Base-by-base conservation (phyloP, 2,329 filamentous ascomycete species). In the Reticulascus tulasneorum region DNA sequence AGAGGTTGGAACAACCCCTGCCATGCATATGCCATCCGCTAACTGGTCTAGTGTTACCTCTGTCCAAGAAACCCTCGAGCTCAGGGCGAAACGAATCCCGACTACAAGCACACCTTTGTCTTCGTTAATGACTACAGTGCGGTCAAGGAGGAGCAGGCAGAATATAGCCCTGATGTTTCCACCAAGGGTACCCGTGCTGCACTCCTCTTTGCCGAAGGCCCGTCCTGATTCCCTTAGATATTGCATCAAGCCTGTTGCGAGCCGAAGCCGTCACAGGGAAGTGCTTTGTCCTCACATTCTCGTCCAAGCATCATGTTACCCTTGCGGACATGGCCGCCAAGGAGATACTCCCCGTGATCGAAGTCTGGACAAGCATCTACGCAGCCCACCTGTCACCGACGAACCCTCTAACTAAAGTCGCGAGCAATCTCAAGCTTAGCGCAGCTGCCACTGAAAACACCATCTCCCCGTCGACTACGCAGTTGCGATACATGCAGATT, bases 71-170 rank as follows among this genome's bases (percentile, higher is more conserved):
- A 98, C 59, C 73, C 84, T 47, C 83, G 93, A 38, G 93, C 93
- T 4, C 81, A 88, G 51, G 93, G 93, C 37, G 88, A 93, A 53
- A 59, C 63, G 42, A 98, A 98, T 53, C 91, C 93, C 2, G 71
- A 85, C 35, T 98, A 97, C 57, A 74, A 85, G 34, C 79, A 79
- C 53, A 94, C 89, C 0, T 97, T 94, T 58, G 84, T 91, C 24
- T 98, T 98, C 55, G 85, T 97, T 49, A 98, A 98, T 54, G 93
- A 98, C 60, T 98, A 93, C 64, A 94, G 88, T 53, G 93, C 93
- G 3, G 91, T 98, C 33, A 96, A 95, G 65, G 90, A 96, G 63
- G 74, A 86, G 45, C 93, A 98, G 62, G 81, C 83, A 20, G 81
- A 86, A 30, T 98, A 97, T 62, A 55, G 60, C 23, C 61, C 63